Evolutionary conservation across 1,139 yeast genomes (phyloP).

Genomic region (Sugiyamaella castrensis): DNA sequence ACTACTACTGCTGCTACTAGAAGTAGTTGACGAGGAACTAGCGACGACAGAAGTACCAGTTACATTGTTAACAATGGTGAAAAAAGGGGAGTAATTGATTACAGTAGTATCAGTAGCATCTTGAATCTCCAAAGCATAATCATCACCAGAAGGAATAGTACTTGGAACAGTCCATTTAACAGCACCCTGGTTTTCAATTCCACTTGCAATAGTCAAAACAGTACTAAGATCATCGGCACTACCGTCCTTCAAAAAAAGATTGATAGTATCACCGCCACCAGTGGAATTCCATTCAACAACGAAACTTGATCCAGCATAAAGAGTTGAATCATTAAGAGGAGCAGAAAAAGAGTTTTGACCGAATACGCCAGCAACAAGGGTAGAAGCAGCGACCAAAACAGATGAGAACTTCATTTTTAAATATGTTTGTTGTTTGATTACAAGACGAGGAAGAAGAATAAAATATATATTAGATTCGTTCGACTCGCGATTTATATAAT

Average conservation of each 20-base stretch:
- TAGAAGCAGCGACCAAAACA: slow-evolving; percentile 18
- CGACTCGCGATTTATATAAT: not conserved
- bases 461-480: not conserved
- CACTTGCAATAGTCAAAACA: slow-evolving; percentile 37
- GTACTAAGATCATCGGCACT: slow-evolving; percentile 32
- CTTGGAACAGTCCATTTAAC: slow-evolving; percentile 40
- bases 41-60: slow-evolving; percentile 21
- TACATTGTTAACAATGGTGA: slow-evolving; percentile 31
- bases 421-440: not conserved
- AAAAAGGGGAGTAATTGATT: slow-evolving; percentile 39
- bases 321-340: slow-evolving; percentile 32
- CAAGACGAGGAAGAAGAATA: not conserved
- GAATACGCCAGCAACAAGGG: slow-evolving; percentile 19
- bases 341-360: slow-evolving; percentile 32
- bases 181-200: slow-evolving; percentile 38
- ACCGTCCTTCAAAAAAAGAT: slow-evolving; percentile 37
- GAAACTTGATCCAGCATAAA: slow-evolving; percentile 36
- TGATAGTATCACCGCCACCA: slow-evolving; percentile 34
- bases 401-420: slow-evolving; percentile 11
- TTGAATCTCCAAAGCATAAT: slow-evolving; percentile 38
- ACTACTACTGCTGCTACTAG: slow-evolving; percentile 15
- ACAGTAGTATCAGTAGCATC: slow-evolving; percentile 31
- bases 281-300: slow-evolving; percentile 38
- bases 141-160: slow-evolving; percentile 31
- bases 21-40: slow-evolving; percentile 17